phyloP scores from a whole-genome alignment of 2,329 filamentous ascomycete genomes.

The Cladophialophora bantiana region DNA sequence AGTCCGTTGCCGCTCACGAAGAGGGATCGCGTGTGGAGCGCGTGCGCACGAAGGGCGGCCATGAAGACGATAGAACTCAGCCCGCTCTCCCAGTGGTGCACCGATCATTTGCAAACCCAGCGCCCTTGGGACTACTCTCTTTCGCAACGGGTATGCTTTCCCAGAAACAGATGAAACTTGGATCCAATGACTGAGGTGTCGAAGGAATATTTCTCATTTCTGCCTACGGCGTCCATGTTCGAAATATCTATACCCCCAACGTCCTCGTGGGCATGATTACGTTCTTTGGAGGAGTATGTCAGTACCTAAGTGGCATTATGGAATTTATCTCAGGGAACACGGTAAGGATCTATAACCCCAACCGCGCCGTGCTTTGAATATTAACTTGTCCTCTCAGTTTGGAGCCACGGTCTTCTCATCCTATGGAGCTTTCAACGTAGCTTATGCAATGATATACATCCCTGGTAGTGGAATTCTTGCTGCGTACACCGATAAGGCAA shows the following conservation, averaged over 20 bases:
- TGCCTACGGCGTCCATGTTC: conserved; percentile 39
- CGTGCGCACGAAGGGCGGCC: conserved; percentile 23
- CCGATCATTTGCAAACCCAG: conserved; percentile 43
- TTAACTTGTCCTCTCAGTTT: conserved; percentile 35
- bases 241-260: conserved; percentile 41
- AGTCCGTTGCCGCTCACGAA: conserved; percentile 3
- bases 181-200: background rate
- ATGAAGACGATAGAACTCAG: conserved; percentile 34
- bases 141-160: conserved; percentile 45
- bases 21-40: conserved; percentile 15
- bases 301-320: conserved; percentile 41
- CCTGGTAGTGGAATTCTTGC: conserved; percentile 48
- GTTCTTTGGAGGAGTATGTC: conserved; percentile 48
- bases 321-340: conserved; percentile 41
- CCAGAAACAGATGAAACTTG: background rate
- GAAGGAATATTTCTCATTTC: conserved; percentile 41
- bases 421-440: conserved; percentile 51
- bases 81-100: conserved; percentile 43
- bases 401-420: conserved; percentile 50
- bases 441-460: conserved; percentile 50
- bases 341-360: conserved; percentile 14
- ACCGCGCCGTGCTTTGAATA: background rate
- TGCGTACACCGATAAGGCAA: conserved; percentile 47
- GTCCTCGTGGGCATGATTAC: conserved; percentile 48
- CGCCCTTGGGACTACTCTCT: conserved; percentile 47